phyloP scores from a whole-genome alignment of 164 flowering plant species.

The Macadamia integrifolia region DNA sequence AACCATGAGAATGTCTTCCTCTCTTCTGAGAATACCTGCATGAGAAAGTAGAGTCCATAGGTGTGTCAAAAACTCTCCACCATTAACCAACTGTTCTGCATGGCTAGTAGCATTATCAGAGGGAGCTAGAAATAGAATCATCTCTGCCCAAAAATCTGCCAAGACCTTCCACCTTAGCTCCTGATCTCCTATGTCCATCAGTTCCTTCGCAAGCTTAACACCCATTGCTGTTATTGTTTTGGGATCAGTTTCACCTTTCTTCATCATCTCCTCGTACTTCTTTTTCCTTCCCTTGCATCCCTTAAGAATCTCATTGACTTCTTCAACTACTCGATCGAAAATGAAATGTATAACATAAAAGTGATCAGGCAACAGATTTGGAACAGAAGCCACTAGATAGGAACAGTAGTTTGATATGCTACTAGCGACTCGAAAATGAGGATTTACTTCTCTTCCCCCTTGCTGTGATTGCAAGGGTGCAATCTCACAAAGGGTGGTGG shows the following conservation, averaged over 20 bases:
- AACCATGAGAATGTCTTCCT: too few relatives aligned
- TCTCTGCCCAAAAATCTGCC: conserved; percentile 14
- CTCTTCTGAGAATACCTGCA: neutral
- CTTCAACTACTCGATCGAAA: too few relatives aligned
- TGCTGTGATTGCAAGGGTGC: neutral
- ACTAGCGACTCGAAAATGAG: neutral
- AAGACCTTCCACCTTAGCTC: conserved; percentile 8
- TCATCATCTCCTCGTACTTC: neutral
- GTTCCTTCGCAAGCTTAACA: conserved; percentile 4
- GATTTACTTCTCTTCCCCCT: neutral
- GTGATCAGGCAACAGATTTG: too few relatives aligned
- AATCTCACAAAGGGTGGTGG: conserved; percentile 8
- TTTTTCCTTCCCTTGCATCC: too few relatives aligned
- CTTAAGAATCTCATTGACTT: too few relatives aligned
- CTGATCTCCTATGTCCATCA: neutral
- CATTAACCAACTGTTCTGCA: neutral
- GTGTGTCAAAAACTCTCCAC: conserved; percentile 10
- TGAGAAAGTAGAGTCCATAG: conserved; percentile 11
- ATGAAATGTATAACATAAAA: too few relatives aligned
- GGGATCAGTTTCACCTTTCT: neutral
- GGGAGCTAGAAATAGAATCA: conserved; percentile 9
- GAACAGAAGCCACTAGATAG: too few relatives aligned
- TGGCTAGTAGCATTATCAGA: neutral
- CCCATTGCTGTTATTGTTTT: neutral
- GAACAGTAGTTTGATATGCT: conserved; percentile 8